Conservation (phyloP, 352 stramenopile species). For the Plasmopara viticola region DNA sequence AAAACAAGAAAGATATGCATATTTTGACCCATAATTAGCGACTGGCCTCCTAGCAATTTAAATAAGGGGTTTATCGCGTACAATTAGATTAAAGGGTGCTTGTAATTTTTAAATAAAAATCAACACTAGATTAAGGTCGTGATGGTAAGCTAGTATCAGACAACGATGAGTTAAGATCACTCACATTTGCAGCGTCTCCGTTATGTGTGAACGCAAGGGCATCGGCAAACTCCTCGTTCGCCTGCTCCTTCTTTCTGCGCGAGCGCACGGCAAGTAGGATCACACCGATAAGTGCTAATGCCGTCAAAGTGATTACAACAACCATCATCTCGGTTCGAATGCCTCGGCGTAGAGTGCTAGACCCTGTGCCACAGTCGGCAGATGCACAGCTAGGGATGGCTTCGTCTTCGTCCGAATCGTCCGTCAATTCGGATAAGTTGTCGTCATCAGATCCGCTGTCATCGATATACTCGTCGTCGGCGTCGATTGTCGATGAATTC, state of each 20-base stretch:
- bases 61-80: no score
- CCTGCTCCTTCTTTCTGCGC: slow-evolving; percentile 55
- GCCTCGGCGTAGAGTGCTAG: slow-evolving; percentile 15
- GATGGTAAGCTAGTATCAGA: slow-evolving; percentile 3
- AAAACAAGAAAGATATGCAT: no score
- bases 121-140: neutral
- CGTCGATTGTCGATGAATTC: slow-evolving; percentile 3
- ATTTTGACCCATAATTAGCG: no score
- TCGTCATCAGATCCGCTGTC: slow-evolving; percentile 3
- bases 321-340: slow-evolving; percentile 48
- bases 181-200: slow-evolving; percentile 11
- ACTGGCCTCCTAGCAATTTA: no score
- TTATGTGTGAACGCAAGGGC: slow-evolving; percentile 31
- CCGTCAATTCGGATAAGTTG: neutral
- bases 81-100: neutral
- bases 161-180: slow-evolving; percentile 43
- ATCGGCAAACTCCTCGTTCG: slow-evolving; percentile 30
- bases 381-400: neutral
- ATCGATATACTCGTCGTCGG: neutral
- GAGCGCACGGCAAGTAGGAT: slow-evolving; percentile 55
- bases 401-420: neutral
- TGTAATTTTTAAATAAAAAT: neutral
- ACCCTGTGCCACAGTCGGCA: slow-evolving; percentile 9
- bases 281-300: slow-evolving; percentile 49
- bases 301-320: slow-evolving; percentile 49